These are phyloP conservation scores for Stachybotrys chlorohalonatus DNA, from an alignment of 2,329 filamentous ascomycete genomes.

Conservation along the genomic window DNA sequence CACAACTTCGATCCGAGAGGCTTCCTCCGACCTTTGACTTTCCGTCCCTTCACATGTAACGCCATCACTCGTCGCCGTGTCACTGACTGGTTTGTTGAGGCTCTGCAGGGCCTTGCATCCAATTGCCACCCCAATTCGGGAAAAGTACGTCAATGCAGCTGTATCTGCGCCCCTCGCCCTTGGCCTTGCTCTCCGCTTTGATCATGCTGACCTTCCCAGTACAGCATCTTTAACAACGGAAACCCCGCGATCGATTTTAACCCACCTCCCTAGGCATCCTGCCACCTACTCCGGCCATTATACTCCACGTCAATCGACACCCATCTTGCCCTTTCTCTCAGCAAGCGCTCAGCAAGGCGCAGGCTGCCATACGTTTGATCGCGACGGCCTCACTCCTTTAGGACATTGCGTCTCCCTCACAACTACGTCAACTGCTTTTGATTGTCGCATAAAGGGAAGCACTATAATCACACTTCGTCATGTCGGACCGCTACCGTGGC, in stretches of 20 bases:
- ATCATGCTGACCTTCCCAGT: neutral
- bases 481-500: conserved; percentile 38
- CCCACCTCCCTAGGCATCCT: conserved; percentile 3
- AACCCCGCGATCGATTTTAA: neutral
- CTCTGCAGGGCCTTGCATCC: neutral
- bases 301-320: neutral
- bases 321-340: neutral
- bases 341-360: neutral
- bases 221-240: neutral
- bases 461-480: conserved; percentile 14
- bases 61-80: no score
- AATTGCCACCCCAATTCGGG: neutral
- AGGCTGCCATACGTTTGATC: neutral
- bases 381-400: neutral
- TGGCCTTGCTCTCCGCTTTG: neutral
- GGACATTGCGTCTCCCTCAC: neutral
- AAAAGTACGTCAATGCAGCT: neutral
- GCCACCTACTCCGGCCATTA: neutral
- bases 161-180: neutral
- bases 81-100: neutral
- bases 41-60: no score
- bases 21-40: no score
- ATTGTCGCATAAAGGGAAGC: neutral
- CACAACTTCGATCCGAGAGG: no score
- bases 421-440: neutral